Evolutionary conservation across 129 eudicot genomes (phyloP), one percentile per base, ranked within the genome.

Genomic region (Lactuca sativa): DNA sequence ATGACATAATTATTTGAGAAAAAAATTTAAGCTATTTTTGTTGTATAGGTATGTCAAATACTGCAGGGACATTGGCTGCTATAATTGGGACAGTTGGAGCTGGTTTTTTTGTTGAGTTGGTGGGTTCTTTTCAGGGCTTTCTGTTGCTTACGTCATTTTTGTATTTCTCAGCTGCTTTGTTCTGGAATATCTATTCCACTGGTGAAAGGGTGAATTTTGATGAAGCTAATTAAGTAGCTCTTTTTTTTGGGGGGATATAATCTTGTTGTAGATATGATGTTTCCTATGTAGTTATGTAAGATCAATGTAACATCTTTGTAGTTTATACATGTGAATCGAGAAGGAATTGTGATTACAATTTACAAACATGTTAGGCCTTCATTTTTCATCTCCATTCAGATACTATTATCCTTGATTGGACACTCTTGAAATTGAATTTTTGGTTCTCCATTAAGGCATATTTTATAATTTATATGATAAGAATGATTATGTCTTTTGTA

Each of bases 31-130:
- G 38, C 25, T 38, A 13, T 6, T 69, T 34, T 53, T 69, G 71
- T 73, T 31, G 37, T 74, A 58, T 81, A 93, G 98, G 98, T 48
- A 71, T 93, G 67, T 87, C 98, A 34, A 93, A 89, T 74, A 93
- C 98, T 0, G 96, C 90, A 10, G 98, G 98, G 52, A 89, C 98
- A 0, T 68, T 85, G 16, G 98, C 98, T 51, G 98, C 98, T 43
- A 92, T 92, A 59, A 53, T 86, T 34, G 98, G 98, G 74, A 92
- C 98, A 9, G 96, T 92, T 67, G 98, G 98, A 67, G 96, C 98
- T 62, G 98, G 98, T 40, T 92, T 36, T 74, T 92, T 92, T 72
- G 98, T 92, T 4, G 96, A 92, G 73, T 55, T 89, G 75, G 78
- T 85, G 59, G 98, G 98, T 62, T 92, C 98, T 47, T 92, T 92